Percentiles rank a stretch among this genome's conserved stretches.
Conservation (phyloP, 345 rosid species). For the Isatis tinctoria region DNA sequence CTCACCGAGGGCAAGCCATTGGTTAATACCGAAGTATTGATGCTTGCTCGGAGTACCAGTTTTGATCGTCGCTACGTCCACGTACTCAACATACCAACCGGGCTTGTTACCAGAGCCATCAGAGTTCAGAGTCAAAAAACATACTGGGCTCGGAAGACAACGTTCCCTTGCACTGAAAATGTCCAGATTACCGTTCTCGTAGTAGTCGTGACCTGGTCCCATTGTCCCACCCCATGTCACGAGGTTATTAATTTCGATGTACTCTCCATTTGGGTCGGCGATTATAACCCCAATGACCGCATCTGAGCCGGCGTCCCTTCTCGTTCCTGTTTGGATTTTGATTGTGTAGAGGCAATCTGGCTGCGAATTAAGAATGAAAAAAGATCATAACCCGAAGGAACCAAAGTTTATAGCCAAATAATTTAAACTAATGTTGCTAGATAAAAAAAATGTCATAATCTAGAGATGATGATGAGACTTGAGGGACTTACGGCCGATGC, state of each 20-base stretch:
- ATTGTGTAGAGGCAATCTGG: not conserved
- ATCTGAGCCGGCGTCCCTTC: not conserved
- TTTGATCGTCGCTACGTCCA: not conserved
- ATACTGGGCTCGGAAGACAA: not conserved
- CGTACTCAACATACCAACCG: not conserved
- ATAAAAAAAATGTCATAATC: too few relatives aligned
- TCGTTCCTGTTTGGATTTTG: not conserved
- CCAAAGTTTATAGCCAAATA: not conserved
- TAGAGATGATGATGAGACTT: too few relatives aligned
- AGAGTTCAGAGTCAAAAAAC: not conserved
- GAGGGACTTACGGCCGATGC: too few relatives aligned
- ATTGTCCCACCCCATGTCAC: not conserved
- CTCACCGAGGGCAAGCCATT: not conserved
- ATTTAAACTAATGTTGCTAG: not conserved
- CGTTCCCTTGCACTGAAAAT: not conserved
- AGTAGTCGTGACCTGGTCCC: not conserved
- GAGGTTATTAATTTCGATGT: not conserved
- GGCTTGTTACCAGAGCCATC: not conserved
- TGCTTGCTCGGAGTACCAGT: not conserved
- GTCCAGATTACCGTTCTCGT: not conserved
- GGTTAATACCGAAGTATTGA: not conserved
- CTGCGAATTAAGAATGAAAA: not conserved
- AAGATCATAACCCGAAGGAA: not conserved
- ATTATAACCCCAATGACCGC: not conserved
- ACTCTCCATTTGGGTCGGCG: not conserved